Percentiles rank a stretch among this genome's conserved stretches.
Evolutionary conservation across 2,329 filamentous ascomycete genomes (phyloP).

Genomic region (Cryphonectria parasitica): DNA sequence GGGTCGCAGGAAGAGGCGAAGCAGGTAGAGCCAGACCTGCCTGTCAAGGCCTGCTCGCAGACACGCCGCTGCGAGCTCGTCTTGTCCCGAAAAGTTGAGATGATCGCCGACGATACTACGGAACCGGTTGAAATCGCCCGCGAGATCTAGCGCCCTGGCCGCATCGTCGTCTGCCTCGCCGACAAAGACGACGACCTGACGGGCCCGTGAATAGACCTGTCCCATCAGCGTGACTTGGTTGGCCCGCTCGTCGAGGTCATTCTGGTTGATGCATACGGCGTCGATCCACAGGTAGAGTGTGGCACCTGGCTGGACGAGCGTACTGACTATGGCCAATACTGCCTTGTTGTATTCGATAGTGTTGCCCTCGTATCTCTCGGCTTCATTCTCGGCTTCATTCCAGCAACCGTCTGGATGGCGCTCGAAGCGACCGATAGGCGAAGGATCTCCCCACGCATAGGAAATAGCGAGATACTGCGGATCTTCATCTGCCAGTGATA

Average conservation of each 20-base stretch:
- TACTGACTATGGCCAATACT: background rate
- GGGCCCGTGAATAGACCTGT: slow-evolving; percentile 13
- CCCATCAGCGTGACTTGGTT: slow-evolving; percentile 21
- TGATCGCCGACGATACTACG: background rate
- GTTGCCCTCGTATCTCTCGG: background rate
- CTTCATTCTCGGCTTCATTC: background rate
- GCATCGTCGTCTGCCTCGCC: slow-evolving; percentile 18
- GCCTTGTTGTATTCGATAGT: background rate
- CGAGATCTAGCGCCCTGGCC: background rate
- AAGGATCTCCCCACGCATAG: slow-evolving; percentile 18
- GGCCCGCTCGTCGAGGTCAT: slow-evolving; percentile 13
- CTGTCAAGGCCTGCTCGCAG: background rate
- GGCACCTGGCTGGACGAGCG: slow-evolving; percentile 1
- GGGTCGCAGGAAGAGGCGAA: slow-evolving; percentile 25
- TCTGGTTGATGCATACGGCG: slow-evolving; percentile 23
- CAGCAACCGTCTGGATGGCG: background rate
- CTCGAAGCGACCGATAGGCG: slow-evolving; percentile 1
- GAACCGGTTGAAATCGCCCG: background rate
- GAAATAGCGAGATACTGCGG: slow-evolving; percentile 18
- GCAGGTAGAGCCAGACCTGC: slow-evolving; percentile 25
- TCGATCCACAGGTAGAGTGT: slow-evolving; percentile 23
- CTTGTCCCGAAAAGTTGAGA: background rate
- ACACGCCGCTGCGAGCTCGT: background rate
- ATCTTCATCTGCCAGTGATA: slow-evolving; percentile 8
- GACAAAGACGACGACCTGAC: slow-evolving; percentile 16